phyloP scores from a whole-genome alignment of 257 asterid genomes.

The Solanum gandarillasii region DNA sequence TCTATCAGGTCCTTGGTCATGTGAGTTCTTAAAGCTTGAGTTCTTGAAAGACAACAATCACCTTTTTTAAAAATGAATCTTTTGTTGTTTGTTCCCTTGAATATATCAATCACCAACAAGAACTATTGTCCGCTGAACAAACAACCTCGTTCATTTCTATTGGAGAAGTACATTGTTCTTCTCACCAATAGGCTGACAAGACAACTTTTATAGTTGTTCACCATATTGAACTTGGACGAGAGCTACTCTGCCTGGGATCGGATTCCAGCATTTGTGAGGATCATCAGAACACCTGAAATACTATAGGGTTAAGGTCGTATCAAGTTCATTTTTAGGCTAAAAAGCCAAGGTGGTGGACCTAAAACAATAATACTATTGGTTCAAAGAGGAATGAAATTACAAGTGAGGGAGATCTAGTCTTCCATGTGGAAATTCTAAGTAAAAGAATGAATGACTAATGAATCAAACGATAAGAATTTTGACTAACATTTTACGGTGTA shows the following conservation, averaged over 20 bases:
- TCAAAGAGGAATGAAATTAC: neutral
- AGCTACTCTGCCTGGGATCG: neutral
- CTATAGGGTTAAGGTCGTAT: neutral
- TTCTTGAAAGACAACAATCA: neutral
- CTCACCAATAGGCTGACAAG: neutral
- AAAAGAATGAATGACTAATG: neutral
- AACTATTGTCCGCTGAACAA: neutral
- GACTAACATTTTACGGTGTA: neutral
- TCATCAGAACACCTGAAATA: no score
- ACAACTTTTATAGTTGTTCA: neutral
- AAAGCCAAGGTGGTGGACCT: neutral
- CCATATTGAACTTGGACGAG: neutral
- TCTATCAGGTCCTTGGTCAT: neutral
- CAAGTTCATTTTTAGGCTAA: neutral
- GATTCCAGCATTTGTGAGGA: neutral
- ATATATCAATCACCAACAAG: neutral
- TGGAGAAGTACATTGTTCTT: neutral
- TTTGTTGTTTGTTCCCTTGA: neutral
- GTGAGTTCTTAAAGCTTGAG: neutral
- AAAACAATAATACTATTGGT: neutral
- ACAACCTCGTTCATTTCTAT: neutral
- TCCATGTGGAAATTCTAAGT: neutral
- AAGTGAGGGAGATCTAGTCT: neutral
- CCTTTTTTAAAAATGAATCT: no score
- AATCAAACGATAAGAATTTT: neutral